phyloP scores from a whole-genome alignment of 257 asterid species.

The Lavandula angustifolia region DNA sequence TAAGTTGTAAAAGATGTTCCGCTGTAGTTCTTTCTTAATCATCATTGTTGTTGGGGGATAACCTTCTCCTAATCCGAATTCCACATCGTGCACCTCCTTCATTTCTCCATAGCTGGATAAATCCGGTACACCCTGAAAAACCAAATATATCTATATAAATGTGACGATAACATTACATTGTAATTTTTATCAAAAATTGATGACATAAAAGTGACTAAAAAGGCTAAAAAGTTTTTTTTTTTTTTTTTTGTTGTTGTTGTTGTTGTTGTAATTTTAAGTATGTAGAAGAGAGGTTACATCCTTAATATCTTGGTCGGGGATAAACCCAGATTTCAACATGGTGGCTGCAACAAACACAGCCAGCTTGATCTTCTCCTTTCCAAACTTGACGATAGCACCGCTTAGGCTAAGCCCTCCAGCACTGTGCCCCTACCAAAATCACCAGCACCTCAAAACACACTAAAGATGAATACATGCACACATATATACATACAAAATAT shows the following conservation, averaged over 20 bases:
- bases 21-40: constrained; percentile 50
- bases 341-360: constrained; percentile 79
- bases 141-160: too few relatives aligned
- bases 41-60: constrained; percentile 58
- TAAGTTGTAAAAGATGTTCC: constrained; percentile 54
- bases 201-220: too few relatives aligned
- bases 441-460: constrained; percentile 45
- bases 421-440: constrained; percentile 85
- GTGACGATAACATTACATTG: too few relatives aligned
- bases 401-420: constrained; percentile 79
- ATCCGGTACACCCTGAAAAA: constrained; percentile 80
- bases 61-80: constrained; percentile 56
- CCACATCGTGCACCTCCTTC: constrained; percentile 45
- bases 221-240: too few relatives aligned
- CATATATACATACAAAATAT: too few relatives aligned
- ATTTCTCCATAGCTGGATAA: constrained; percentile 54
- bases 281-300: too few relatives aligned
- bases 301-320: constrained; percentile 50
- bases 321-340: constrained; percentile 65
- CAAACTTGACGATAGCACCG: constrained; percentile 62
- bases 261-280: too few relatives aligned
- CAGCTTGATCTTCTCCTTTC: constrained; percentile 52
- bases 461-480: too few relatives aligned
- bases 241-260: too few relatives aligned
- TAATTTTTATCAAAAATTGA: too few relatives aligned